Evolutionary conservation across 163 green algal genomes (phyloP).

Genomic region (Trebouxia gelatinosa): DNA sequence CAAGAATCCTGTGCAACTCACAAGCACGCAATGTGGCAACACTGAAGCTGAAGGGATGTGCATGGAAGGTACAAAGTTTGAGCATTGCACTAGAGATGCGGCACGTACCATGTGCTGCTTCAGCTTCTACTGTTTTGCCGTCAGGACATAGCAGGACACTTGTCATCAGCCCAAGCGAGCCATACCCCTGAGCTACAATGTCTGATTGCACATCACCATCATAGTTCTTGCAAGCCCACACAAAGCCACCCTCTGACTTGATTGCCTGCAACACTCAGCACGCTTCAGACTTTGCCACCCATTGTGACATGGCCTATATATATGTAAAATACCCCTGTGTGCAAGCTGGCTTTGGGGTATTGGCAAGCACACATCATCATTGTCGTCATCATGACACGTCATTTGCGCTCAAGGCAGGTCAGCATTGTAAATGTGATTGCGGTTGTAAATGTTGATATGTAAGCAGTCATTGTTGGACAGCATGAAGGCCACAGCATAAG

Average conservation of each 20-base stretch:
- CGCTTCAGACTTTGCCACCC: neutral
- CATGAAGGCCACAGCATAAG: neutral
- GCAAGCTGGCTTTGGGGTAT: neutral
- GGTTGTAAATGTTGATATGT: neutral
- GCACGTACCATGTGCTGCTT: conserved; percentile 88
- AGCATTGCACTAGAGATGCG: neutral
- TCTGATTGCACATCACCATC: conserved; percentile 63
- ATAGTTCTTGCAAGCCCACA: conserved; percentile 97
- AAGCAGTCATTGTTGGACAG: neutral
- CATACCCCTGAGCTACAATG: conserved; percentile 96
- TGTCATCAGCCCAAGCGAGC: conserved; percentile 96
- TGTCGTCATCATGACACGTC: neutral
- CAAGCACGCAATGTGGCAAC: too few relatives aligned
- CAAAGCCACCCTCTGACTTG: conserved; percentile 91
- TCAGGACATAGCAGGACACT: conserved; percentile 92
- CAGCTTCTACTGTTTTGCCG: conserved; percentile 92
- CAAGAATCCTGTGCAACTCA: too few relatives aligned
- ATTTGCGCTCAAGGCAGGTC: neutral
- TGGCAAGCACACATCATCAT: neutral
- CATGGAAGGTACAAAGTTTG: neutral
- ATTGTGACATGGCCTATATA: neutral
- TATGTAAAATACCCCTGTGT: neutral
- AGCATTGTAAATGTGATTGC: neutral
- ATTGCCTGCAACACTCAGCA: conserved; percentile 51
- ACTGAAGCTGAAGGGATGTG: too few relatives aligned